Base-by-base conservation (phyloP, 331 rosid species). In the Quercus lobata region DNA sequence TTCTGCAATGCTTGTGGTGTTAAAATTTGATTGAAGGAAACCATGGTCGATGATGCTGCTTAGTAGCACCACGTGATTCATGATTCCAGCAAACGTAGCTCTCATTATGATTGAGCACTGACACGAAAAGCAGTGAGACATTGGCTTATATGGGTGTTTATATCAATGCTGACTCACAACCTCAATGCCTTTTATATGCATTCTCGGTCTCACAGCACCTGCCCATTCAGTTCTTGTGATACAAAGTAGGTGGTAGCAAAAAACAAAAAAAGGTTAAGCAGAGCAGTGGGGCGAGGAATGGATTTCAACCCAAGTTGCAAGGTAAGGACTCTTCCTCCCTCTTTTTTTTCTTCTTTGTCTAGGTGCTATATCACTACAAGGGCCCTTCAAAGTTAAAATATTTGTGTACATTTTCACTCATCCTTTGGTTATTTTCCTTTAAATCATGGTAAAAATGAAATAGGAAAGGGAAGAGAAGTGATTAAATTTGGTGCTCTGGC, bases 231-330 rank as follows among this genome's bases (percentile, higher is more conserved):
- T 41, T 75, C 79, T 44, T 44, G 44, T 69, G 85, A 76, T 86
- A 58, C 78, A 15, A 65, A 22, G 61, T 14, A 7, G 54, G 63
- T 71, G 71, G 46, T 8, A 41, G 54, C 17, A 66, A 71, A 34
- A 35, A 35, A 35, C 2, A 35, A 8, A 41, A 41, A 41, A 54
- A 46, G 49, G 5, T 12, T 32, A 22, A 35, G 72, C 71, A 61
- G 2, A 32, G 74, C 55, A 41, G 63, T 25, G 44, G 65, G 41
- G 52, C 46, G 35, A 53, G 58, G 74, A 81, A 89, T 89, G 97
- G 92, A 85, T 81, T 74, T 78, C 73, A 83, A 41, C 79, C 71
- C 82, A 83, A 69, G 77, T 61, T 69, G 61, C 87, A 91, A 88
- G 90, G 97, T 91, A 69, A 82, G 83, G 69, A 61, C 29, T 74